Base-by-base conservation (phyloP, 1,284 basidiomycete genomes). In the Leccinum angustisporum region DNA sequence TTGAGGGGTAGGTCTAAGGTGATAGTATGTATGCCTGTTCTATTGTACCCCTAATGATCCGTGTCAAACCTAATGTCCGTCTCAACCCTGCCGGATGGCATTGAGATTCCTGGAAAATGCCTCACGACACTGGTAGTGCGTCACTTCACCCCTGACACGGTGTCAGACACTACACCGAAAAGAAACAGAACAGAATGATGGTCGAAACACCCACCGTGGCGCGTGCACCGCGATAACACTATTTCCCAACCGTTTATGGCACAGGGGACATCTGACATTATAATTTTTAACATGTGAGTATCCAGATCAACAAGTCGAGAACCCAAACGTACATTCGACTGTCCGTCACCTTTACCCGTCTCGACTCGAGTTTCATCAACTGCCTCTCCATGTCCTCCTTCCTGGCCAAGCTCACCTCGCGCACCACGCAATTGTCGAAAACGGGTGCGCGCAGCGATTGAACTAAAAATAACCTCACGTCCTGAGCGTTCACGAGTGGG, bases 141-240 rank as follows among this genome's bases (percentile, higher is more conserved):
- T 97, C 2, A 97, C 95, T 74, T 96, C 92, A 30, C 50, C 50
- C 36, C 36, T 52, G 21, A 53, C n/a, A 16, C 1, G 0, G 0
- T 14, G 51, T 65, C 31, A 70, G 51, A 0, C 3, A 54, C 9
- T 8, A 4, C 10, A 5, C 25, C 0, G 11, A 38, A 36, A 38
- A 38, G 56, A 27, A 16, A 8, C 31, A 33, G 11, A 40, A 55
- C 4, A 34, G 9, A 21, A 16, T 2, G 5, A n/a, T 7, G 18
- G 18, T 10, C 4, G 8, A 50, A 8, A 13, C 0, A 62, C 82
- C 70, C 67, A 89, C 89, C 85, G 82, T 64, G 95, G 95, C 16
- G 89, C 81, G 79, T 97, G 95, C 0, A 98, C 94, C 1, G 96
- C 94, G 68, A 99, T 95, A 43, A 97, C 95, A 63, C 93, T 96